These are phyloP conservation scores for Ophiostoma himal-ulmi DNA, from an alignment of 2,329 filamentous ascomycete species.

Conservation along the genomic window DNA sequence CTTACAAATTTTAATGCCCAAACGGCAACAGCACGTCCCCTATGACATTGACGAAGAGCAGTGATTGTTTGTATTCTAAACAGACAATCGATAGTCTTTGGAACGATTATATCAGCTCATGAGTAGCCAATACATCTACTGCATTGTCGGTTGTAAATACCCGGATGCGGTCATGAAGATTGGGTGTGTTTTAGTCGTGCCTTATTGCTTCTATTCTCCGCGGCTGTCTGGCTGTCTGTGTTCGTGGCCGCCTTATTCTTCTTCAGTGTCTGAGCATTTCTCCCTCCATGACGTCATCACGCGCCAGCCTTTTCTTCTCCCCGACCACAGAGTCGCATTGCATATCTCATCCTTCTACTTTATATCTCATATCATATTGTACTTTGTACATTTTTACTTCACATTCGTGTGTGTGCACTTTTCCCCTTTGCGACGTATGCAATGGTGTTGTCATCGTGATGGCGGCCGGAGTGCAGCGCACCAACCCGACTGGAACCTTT, in stretches of 20 bases:
- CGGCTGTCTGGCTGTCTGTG: neutral
- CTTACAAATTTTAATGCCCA: neutral
- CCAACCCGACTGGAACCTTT: neutral
- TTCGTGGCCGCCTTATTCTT: neutral
- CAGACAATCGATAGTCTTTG: neutral
- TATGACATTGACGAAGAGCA: neutral
- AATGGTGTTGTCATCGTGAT: neutral
- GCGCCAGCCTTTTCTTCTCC: neutral
- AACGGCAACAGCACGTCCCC: neutral
- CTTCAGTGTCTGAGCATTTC: neutral
- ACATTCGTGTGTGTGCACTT: neutral
- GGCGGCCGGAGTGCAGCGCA: neutral
- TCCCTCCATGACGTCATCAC: neutral
- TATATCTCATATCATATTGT: neutral
- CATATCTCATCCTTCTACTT: neutral
- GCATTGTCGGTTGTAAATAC: neutral
- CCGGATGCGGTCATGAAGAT: neutral
- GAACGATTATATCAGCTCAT: too few species aligned
- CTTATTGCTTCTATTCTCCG: neutral
- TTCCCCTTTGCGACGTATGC: neutral
- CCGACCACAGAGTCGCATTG: conserved; percentile 4
- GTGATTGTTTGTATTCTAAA: neutral
- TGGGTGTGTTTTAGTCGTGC: neutral
- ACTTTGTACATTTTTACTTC: neutral
- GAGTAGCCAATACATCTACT: neutral